These are phyloP conservation scores for Penicillium bialowiezense DNA, from an alignment of 495 filamentous ascomycete genomes.

Conservation along the genomic window DNA sequence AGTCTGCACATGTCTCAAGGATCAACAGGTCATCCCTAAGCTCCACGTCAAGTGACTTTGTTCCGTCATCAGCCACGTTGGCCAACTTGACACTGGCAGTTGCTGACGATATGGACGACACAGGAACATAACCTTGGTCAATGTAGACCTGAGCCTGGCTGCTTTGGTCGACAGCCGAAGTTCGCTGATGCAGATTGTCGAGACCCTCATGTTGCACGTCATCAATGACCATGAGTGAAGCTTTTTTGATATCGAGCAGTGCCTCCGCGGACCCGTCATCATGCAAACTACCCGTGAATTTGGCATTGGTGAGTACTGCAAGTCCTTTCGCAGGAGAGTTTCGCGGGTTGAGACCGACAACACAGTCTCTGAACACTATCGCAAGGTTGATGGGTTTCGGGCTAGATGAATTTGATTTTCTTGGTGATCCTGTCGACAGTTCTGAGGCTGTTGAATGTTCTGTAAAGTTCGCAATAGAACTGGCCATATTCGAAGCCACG, in stretches of 20 bases:
- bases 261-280: slow-evolving; percentile 58
- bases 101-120: slow-evolving; percentile 80
- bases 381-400: slow-evolving; percentile 63
- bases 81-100: slow-evolving; percentile 59
- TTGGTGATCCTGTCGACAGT: slow-evolving; percentile 16
- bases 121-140: slow-evolving; percentile 72
- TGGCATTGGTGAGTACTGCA: slow-evolving; percentile 74
- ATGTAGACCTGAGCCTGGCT: slow-evolving; percentile 65
- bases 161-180: slow-evolving; percentile 47
- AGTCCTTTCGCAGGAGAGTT: slow-evolving; percentile 69
- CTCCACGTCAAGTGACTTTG: slow-evolving; percentile 73
- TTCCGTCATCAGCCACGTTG: slow-evolving; percentile 47
- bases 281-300: slow-evolving; percentile 59
- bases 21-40: slow-evolving; percentile 81
- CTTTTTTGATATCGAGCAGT: slow-evolving; percentile 68
- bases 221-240: slow-evolving; percentile 79
- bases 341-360: slow-evolving; percentile 83
- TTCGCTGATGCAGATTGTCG: slow-evolving; percentile 45
- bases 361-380: slow-evolving; percentile 70
- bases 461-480: slow-evolving; percentile 74
- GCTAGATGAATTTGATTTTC: slow-evolving; percentile 12
- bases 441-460: slow-evolving; percentile 35
- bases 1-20: slow-evolving; percentile 94
- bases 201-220: slow-evolving; percentile 54
- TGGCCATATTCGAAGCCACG: slow-evolving; percentile 69